Evolutionary conservation across 768 basidiomycete genomes (phyloP), one percentile per base, ranked within the genome.

Genomic region (Fistulinella prunicolor): DNA sequence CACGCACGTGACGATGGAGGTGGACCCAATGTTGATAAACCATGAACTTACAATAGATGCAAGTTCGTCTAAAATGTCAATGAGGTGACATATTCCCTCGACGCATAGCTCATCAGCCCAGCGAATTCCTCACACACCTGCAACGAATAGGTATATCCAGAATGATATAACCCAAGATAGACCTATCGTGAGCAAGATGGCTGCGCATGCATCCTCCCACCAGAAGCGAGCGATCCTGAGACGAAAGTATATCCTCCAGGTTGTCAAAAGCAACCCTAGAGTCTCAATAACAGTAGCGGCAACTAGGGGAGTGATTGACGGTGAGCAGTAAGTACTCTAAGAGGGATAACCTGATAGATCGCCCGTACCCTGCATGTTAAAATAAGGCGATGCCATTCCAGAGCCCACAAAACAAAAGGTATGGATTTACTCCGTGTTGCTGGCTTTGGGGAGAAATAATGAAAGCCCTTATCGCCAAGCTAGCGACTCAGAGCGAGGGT

Each of bases 151-250:
- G n/a, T 29, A 34, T 13, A 46, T 22, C 54, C 48, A 53, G 12
- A 16, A 22, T 20, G 40, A 17, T 37, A 26, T 29, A 13, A 47
- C 24, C 41, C 42, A 54, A 20, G 14, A 2, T 19, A 47, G 4
- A 24, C 49, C 38, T n/a, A 26, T 37, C 17, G 38, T 12, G 19
- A 53, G 28, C 21, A 41, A 22, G 16, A 46, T 24, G 13, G 32
- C 35, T 6, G 47, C 56, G 37, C 42, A 55, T 6, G 46, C 46
- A 47, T 57, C 55, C 17, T 57, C 55, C 53, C 49, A 54, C 53
- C 44, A 54, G 24, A 54, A 50, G 22, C 44, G 48, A 10, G 30
- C 35, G 6, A 52, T 44, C 39, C 16, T 48, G 23, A 52, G 23
- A 23, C 47, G 47, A 29, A 48, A 40, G 36, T 38, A 49, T 26